A percentile compares a stretch with the other conserved stretches of the same genome.
Conservation (phyloP, 192 early-diverging fungal species). For the Linderina pennispora region DNA sequence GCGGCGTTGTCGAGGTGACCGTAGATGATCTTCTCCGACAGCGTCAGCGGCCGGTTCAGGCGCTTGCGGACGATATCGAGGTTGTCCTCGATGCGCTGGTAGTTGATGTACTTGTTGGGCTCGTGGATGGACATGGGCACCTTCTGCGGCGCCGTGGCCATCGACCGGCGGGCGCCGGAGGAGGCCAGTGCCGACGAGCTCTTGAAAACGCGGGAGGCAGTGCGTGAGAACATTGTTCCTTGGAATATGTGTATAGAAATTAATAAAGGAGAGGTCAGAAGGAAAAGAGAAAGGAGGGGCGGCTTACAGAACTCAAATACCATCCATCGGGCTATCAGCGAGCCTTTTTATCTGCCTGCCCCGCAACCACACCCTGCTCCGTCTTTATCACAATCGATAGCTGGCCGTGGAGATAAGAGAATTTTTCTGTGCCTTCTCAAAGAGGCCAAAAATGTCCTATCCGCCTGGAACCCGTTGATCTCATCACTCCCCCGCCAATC, state of each 20-base stretch:
- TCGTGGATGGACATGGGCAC: conserved; percentile 92
- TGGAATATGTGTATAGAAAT: background rate
- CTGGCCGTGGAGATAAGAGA: too few species aligned
- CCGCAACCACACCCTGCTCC: too few species aligned
- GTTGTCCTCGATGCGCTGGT: conserved; percentile 93
- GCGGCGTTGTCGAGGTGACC: conserved; percentile 94
- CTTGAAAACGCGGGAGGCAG: conserved; percentile 21
- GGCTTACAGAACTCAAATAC: conserved; percentile 1
- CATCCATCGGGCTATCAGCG: too few species aligned
- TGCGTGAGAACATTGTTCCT: conserved; percentile 23
- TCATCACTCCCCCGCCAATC: too few species aligned
- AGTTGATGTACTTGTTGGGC: conserved; percentile 94
- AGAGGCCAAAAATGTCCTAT: too few species aligned
- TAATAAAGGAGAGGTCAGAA: background rate
- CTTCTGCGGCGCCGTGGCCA: conserved; percentile 53
- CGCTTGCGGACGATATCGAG: conserved; percentile 88
- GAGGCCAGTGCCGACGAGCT: conserved; percentile 7
- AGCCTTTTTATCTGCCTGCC: too few species aligned
- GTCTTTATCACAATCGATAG: too few species aligned
- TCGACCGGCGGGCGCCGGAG: conserved; percentile 22
- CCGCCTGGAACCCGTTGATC: too few species aligned
- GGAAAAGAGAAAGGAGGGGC: background rate
- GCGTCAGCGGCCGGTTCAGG: conserved; percentile 83
- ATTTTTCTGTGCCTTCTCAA: too few species aligned
- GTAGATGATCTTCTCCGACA: conserved; percentile 98